These are phyloP conservation scores for Penicillium sp. DNA, from an alignment of 2,329 filamentous ascomycete species.

Conservation along the genomic window DNA sequence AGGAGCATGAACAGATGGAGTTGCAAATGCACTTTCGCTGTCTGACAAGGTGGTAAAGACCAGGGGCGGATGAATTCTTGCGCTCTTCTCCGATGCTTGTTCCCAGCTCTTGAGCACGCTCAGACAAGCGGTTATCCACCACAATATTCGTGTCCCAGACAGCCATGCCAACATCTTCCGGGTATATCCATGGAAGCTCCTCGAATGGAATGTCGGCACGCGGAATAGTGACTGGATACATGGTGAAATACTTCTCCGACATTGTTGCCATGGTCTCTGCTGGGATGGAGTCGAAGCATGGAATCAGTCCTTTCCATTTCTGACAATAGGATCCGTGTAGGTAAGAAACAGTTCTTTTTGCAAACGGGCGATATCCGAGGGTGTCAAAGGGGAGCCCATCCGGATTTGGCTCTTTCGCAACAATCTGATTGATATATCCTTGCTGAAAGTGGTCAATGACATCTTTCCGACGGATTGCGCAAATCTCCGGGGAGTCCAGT, in stretches of 20 bases:
- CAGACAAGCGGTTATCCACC: constrained; percentile 33
- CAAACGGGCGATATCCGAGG: constrained; percentile 32
- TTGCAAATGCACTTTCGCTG: constrained; percentile 40
- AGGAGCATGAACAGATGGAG: constrained; percentile 34
- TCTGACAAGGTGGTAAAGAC: constrained; percentile 30
- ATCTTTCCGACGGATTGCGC: constrained; percentile 26
- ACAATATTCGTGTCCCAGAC: constrained; percentile 31
- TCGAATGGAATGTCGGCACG: constrained; percentile 15
- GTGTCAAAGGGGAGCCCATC: constrained; percentile 25
- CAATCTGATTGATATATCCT: constrained; percentile 28
- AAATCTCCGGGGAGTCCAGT: constrained; percentile 32
- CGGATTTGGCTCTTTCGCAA: constrained; percentile 19
- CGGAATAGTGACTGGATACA: constrained; percentile 20
- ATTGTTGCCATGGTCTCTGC: constrained; percentile 31
- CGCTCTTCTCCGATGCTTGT: constrained; percentile 38
- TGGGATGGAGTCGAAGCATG: constrained; percentile 33
- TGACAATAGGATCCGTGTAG: constrained; percentile 23
- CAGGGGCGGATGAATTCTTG: constrained; percentile 24
- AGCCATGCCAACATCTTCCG: constrained; percentile 13
- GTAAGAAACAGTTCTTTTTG: constrained; percentile 25
- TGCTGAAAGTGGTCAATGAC: constrained; percentile 33
- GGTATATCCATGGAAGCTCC: constrained; percentile 30
- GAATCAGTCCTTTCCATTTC: constrained; percentile 34
- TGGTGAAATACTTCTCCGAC: constrained; percentile 39
- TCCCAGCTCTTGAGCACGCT: constrained; percentile 37